Evolutionary conservation across 2,329 filamentous ascomycete genomes (phyloP), one percentile per base, ranked within the genome.

Genomic region (Tympanopsis confertula): DNA sequence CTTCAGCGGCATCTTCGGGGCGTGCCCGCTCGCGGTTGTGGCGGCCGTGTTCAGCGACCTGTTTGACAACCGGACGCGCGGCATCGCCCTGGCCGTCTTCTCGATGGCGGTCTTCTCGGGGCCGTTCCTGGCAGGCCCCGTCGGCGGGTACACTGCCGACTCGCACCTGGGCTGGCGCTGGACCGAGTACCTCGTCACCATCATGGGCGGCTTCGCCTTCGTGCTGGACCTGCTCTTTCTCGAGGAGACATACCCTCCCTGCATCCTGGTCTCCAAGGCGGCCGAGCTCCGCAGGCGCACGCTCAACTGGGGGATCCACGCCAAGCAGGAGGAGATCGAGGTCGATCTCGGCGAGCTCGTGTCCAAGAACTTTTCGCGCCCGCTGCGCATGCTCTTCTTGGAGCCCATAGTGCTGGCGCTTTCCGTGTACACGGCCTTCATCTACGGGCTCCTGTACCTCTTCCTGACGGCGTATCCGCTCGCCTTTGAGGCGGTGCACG

Each of bases 391-490:
- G 44, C 67, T 86, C 10, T 71, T 82, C 42, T 66, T 68, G 22
- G 80, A 85, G 55, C 79, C 82, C 39, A 82, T 86, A 39, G 77
- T 86, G 39, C 63, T 74, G 1, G 59, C 78, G 7, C 59, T 86
- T 17, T 81, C 78, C 26, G 62, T 85, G 39, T 86, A 86, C 58
- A 81, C 80, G 65, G 71, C 78, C 30, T 86, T 86, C 57, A 77
- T 83, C 55, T 87, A 88, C 50, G 82, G 70, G 4, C 66, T 91
- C 1, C 72, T 94, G 1, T 94, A 91, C 51, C 77, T 89, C 19
- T 91, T 91, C 63, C 67, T 94, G 38, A 88, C 85, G 0, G 83
- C 86, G 1, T 93, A 93, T 48, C 80, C 83, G 1, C 72, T 91
- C 33, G 82, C 93, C 35, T 94, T 91, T 60, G 66, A 80, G 43